Evolutionary conservation across 805 yeast species (phyloP), one percentile per base, ranked within the genome.

Genomic region (Hanseniaspora lindneri): DNA sequence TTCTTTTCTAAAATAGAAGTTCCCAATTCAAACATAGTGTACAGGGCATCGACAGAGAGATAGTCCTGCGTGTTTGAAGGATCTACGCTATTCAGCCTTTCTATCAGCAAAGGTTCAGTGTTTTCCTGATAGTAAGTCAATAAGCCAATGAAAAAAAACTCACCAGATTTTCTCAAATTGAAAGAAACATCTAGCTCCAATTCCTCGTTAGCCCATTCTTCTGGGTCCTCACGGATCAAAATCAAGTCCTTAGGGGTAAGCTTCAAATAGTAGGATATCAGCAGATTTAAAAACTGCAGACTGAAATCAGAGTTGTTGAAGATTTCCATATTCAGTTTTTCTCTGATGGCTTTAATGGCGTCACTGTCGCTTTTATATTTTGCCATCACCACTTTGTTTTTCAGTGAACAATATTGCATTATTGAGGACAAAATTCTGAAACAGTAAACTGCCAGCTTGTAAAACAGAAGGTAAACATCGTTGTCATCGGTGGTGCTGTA

Each of bases 121-220:
- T 46, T 39, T 39, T 37, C 43, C 27, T 39, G 41, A 35, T 39
- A 46, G 34, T 24, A 29, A 7, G 43, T 14, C 11, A 46, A 25
- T 17, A 46, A 17, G 2, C 36, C 32, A 10, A 41, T 39, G 16
- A 46, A 46, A 24, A 46, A 46, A 14, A 46, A n/a, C n/a, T 46
- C 49, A 19, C 43, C 19, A 14, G 43, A 27, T 33, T 46, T 46
- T 46, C 49, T 46, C 16, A 46, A 20, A 21, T 46, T 37, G 24
- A 46, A 46, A 17, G 43, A 37, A 13, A 40, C 39, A 21, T 46
- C 49, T 19, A 41, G n/a, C 44, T 78, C 73, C 50, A 80, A 66
- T 55, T 87, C 94, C 58, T 86, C 95, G 54, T 79, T 78, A 19
- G 83, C 78, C 85, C 94, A 92, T 61, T 86, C 96, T 60, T 87